Evolutionary conservation across 169 alveolate species (phyloP), one percentile per base, ranked within the genome.

Genomic region (Prorocentrum cordatum): DNA sequence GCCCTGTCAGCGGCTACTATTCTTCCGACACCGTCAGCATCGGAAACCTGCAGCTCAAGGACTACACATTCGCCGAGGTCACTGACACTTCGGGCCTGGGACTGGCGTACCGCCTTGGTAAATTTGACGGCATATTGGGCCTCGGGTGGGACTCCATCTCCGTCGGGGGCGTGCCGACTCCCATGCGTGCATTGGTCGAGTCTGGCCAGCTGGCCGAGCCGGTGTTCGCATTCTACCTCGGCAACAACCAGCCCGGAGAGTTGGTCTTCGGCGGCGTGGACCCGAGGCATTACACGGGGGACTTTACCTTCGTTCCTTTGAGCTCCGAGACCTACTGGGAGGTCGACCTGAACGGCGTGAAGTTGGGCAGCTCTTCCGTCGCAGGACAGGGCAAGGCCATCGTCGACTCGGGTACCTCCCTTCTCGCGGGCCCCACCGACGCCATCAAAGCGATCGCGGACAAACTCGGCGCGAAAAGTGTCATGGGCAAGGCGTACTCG

Each of bases 111-210:
- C 62, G 89, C 61, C 93, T 92, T 29, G 94, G 96, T 45, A 91
- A 93, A 73, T 93, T 94, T 77, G 96, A 94, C 88, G 98, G 98
- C 71, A 94, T 95, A 67, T 92, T 94, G 29, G 98, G 98, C 33
- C 36, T 83, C 42, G 91, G 91, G 24, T 83, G 91, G 91, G 83
- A 66, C 26, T 32, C 68, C 35, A 83, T 83, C 61, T 64, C 91
- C 24, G 91, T 83, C 38, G 91, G 68, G 6, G 62, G 45, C 27
- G 79, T 83, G 58, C 59, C 68, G 24, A 83, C 91, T 22, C 82
- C 79, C 61, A 35, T 83, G 91, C 38, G 38, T 16, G 82, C 82
- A 36, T 22, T 82, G 91, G 82, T 82, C 38, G 31, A 26, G 45
- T 64, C 79, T 2, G 68, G 68, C 27, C 59, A 62, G 72, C 38